A percentile compares a stretch with the other conserved stretches of the same genome.
Conservation (phyloP, 768 basidiomycete genomes). For the Cystofilobasidium macerans region DNA sequence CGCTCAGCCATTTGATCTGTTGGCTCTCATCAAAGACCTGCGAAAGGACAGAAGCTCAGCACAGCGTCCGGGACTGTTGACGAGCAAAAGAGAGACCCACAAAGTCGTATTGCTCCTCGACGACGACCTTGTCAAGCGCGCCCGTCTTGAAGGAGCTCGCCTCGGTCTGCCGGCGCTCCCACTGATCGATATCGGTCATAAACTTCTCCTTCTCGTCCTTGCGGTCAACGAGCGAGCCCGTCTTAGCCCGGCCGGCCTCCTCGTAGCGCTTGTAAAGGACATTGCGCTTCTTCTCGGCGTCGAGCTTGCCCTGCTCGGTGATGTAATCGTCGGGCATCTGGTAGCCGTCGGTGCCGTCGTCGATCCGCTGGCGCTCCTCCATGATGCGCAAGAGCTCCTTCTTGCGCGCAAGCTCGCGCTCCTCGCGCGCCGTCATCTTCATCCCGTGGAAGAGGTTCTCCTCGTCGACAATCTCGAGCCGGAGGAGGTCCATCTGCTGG, state of each 20-base stretch:
- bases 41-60: neutral
- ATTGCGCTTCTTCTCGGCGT: conserved; percentile 87
- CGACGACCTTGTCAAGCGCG: conserved; percentile 74
- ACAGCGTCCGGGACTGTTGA: neutral
- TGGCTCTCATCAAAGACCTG: conserved; percentile 78
- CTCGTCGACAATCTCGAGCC: conserved; percentile 88
- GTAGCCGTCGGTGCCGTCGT: conserved; percentile 93
- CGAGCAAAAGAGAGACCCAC: conserved; percentile 41
- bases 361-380: conserved; percentile 85
- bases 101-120: conserved; percentile 80
- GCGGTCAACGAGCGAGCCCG: conserved; percentile 59
- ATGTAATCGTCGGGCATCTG: conserved; percentile 95
- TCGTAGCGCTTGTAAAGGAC: conserved; percentile 90
- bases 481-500: conserved; percentile 85
- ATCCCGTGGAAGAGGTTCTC: conserved; percentile 81
- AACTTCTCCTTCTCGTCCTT: conserved; percentile 64
- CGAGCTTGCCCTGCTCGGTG: conserved; percentile 96
- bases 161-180: conserved; percentile 83
- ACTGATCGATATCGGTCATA: conserved; percentile 92
- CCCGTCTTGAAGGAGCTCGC: conserved; percentile 84
- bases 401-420: conserved; percentile 70
- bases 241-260: conserved; percentile 70
- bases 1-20: conserved; percentile 90
- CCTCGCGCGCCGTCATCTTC: conserved; percentile 76
- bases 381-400: conserved; percentile 83